These are phyloP conservation scores for Drechslerella stenobrocha DNA, from an alignment of 2,329 filamentous ascomycete genomes.

Conservation along the genomic window DNA sequence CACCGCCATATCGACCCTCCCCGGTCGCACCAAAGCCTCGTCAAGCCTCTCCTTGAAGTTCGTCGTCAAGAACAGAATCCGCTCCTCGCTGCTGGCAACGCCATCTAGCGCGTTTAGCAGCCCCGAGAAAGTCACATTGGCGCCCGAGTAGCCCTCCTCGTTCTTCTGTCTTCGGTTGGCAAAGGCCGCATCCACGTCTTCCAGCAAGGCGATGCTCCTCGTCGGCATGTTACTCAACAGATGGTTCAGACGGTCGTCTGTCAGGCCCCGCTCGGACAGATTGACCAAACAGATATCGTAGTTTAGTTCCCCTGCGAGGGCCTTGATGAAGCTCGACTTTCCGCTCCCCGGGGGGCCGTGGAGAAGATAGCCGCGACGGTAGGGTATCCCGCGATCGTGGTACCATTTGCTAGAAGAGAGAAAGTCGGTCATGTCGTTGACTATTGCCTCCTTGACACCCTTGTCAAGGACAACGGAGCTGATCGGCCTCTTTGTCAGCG, in stretches of 20 bases:
- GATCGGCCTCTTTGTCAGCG: slow-evolving; percentile 82
- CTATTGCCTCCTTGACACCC: slow-evolving; percentile 78
- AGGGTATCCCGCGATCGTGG: slow-evolving; percentile 89
- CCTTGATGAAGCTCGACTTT: slow-evolving; percentile 95
- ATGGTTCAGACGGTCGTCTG: slow-evolving; percentile 83
- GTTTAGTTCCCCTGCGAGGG: slow-evolving; percentile 86
- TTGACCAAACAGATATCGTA: slow-evolving; percentile 93
- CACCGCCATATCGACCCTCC: slow-evolving; percentile 89
- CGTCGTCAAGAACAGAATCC: slow-evolving; percentile 89
- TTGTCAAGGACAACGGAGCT: slow-evolving; percentile 83
- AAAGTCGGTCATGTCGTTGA: slow-evolving; percentile 81
- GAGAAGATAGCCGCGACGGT: slow-evolving; percentile 82
- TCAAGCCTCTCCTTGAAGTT: slow-evolving; percentile 91
- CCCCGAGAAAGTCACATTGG: slow-evolving; percentile 91
- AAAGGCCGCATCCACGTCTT: slow-evolving; percentile 91
- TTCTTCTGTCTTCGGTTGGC: slow-evolving; percentile 76
- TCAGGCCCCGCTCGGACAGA: slow-evolving; percentile 83
- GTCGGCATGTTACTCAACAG: slow-evolving; percentile 82
- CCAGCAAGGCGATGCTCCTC: slow-evolving; percentile 77
- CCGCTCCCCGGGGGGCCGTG: slow-evolving; percentile 88
- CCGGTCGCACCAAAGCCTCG: slow-evolving; percentile 84
- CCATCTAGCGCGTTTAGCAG: slow-evolving; percentile 84
- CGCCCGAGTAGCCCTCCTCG: slow-evolving; percentile 79
- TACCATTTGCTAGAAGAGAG: slow-evolving; percentile 81
- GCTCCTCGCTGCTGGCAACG: slow-evolving; percentile 90